Conservation (phyloP, 768 basidiomycete species). For the Tubosaeta sp. region DNA sequence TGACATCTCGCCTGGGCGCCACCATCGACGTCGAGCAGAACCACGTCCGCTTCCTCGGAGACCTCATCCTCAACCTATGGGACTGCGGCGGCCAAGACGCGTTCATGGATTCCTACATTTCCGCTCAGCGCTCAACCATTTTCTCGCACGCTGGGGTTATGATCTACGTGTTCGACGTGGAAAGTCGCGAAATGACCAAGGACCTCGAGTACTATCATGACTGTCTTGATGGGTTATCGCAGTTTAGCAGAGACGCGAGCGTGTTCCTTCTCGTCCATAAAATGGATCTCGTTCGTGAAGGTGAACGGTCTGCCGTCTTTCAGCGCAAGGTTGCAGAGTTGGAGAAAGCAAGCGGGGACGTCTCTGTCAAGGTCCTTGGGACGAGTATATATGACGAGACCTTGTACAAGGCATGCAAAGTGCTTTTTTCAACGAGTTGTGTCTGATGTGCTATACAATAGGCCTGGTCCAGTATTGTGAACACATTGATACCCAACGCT, state of each 20-base stretch:
- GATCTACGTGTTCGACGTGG: constrained; percentile 98
- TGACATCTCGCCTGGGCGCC: constrained; percentile 88
- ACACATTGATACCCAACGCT: constrained; percentile 94
- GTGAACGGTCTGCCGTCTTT: constrained; percentile 52
- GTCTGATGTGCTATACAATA: constrained; percentile 30
- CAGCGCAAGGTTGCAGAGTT: constrained; percentile 73
- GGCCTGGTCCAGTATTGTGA: constrained; percentile 99
- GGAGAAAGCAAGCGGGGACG: constrained; percentile 59
- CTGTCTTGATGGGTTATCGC: constrained; percentile 78
- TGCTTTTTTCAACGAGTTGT: constrained; percentile 3
- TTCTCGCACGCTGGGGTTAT: constrained; percentile 96
- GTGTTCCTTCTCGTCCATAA: constrained; percentile 95
- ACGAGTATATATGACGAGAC: constrained; percentile 98
- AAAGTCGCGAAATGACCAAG: constrained; percentile 75
- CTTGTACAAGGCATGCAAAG: constrained; percentile 71
- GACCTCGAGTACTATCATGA: constrained; percentile 92
- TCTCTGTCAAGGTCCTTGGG: constrained; percentile 69
- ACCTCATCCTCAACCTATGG: constrained; percentile 95
- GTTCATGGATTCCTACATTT: constrained; percentile 97
- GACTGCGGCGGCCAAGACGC: constrained; percentile 98
- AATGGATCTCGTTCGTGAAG: constrained; percentile 85
- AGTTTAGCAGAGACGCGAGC: constrained; percentile 75
- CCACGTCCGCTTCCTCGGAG: constrained; percentile 94
- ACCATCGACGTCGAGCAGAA: constrained; percentile 99
- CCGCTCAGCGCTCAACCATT: constrained; percentile 86